Evolutionary conservation across 805 yeast genomes (phyloP).

Genomic region (Wickerhamiella kurtzmanii): DNA sequence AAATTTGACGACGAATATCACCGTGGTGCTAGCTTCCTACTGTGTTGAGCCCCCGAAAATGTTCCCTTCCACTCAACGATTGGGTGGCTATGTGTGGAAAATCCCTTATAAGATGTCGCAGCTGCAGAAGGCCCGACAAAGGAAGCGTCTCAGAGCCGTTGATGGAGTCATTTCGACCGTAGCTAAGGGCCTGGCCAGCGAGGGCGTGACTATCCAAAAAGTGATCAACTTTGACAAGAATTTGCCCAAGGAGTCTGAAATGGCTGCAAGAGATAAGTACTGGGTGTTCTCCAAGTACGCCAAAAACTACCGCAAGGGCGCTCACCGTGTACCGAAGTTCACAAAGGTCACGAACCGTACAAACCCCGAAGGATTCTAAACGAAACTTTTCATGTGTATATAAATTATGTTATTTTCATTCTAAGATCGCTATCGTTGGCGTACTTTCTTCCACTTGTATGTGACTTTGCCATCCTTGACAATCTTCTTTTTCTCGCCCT

Average conservation of each 20-base stretch:
- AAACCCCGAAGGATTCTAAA: slow-evolving; percentile 56
- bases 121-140: slow-evolving; percentile 70
- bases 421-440: slow-evolving; percentile 22
- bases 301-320: slow-evolving; percentile 72
- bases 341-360: slow-evolving; percentile 70
- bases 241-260: slow-evolving; percentile 67
- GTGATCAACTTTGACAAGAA: slow-evolving; percentile 29
- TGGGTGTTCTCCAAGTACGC: slow-evolving; percentile 66
- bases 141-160: slow-evolving; percentile 69
- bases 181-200: slow-evolving; percentile 33
- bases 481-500: slow-evolving; percentile 72
- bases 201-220: slow-evolving; percentile 26
- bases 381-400: too few relatives aligned
- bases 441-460: slow-evolving; percentile 69
- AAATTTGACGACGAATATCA: too few relatives aligned
- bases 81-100: slow-evolving; percentile 74
- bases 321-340: slow-evolving; percentile 75
- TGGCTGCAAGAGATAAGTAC: slow-evolving; percentile 75
- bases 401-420: background rate
- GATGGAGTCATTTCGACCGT: slow-evolving; percentile 64
- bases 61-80: slow-evolving; percentile 20
- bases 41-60: slow-evolving; percentile 2
- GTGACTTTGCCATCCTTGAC: slow-evolving; percentile 50
- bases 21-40: too few relatives aligned
- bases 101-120: slow-evolving; percentile 65